Evolutionary conservation across 495 filamentous ascomycete genomes (phyloP).

Genomic region (Podospora pseudocomata): DNA sequence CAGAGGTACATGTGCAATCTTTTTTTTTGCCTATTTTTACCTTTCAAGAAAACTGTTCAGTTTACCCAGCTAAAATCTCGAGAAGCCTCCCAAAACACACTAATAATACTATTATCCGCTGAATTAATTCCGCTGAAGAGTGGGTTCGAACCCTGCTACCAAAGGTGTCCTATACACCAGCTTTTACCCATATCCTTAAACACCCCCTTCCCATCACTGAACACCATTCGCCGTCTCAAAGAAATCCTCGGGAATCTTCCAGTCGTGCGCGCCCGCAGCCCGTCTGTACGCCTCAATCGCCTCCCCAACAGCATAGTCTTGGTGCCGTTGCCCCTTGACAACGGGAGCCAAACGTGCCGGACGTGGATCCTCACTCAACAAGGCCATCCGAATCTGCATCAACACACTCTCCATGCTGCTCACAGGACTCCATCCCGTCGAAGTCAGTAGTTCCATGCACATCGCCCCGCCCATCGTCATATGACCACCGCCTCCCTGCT

Average conservation of each 20-base stretch:
- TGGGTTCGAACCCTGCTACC: too few species aligned
- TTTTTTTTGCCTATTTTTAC: not conserved
- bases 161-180: not conserved
- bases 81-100: too few species aligned
- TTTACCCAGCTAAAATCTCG: too few species aligned
- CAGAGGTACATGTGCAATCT: not conserved
- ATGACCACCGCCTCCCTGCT: slow-evolving; percentile 76
- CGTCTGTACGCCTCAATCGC: slow-evolving; percentile 70
- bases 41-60: too few species aligned
- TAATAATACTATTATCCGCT: too few species aligned
- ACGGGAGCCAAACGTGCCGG: slow-evolving; percentile 61
- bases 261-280: slow-evolving; percentile 65
- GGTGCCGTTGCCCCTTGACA: not conserved
- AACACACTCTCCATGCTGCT: slow-evolving; percentile 75
- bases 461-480: slow-evolving; percentile 84
- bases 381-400: slow-evolving; percentile 75
- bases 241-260: slow-evolving; percentile 50
- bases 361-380: slow-evolving; percentile 63
- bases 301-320: slow-evolving; percentile 64
- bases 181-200: not conserved
- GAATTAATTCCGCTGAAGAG: not conserved
- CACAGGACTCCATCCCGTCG: slow-evolving; percentile 72
- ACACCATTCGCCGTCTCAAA: slow-evolving; percentile 17
- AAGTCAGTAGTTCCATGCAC: slow-evolving; percentile 90
- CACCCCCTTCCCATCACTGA: not conserved